Base-by-base conservation (phyloP, 2,329 filamentous ascomycete genomes). In the Aspergillus neoniger region DNA sequence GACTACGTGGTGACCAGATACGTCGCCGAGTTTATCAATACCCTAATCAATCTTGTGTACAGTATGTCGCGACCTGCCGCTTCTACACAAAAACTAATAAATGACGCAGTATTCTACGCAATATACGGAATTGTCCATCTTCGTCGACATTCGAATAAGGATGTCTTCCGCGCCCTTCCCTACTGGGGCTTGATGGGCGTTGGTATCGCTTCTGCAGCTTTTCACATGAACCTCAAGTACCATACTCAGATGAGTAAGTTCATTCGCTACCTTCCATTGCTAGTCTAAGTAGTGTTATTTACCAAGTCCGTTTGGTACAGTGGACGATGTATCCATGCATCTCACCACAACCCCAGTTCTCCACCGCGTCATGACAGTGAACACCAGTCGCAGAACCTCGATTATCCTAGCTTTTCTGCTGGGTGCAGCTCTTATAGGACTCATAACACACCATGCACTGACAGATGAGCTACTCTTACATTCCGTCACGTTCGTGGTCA, bases 11-110 rank as follows among this genome's bases (percentile, higher is more conserved):
- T 72, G 41, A 69, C 62, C 1, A 62, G 63, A 43, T 72, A 67
- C 47, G 59, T 70, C 25, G 69, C 65, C 19, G 70, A 73, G 49
- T 68, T 73, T 21, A 62, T 72, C 59, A 73, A 72, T 57, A 71
- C 62, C n/a, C 61, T 73, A 28, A 68, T 68, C 5, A 72, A 72
- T 48, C 41, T 72, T 1, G 61, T 63, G 54, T 73, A 73, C 48
- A 49, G 63, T 65, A 3, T 9, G 12, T 15, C n/a, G 36, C 14
- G 19, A 8, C 2, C 12, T 5, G 19, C 17, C 19, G 8, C 14
- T 14, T 19, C 1, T 19, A 32, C 6, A 4, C 15, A 19, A n/a
- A 17, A 23, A 19, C 21, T 38, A 4, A 53, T 28, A 25, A 41
- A 15, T 1, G 39, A 5, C n/a, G 23, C n/a, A 58, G 63, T 63